Conservation (phyloP, 2,329 filamentous ascomycete species). For the Leptodontidium sp. region DNA sequence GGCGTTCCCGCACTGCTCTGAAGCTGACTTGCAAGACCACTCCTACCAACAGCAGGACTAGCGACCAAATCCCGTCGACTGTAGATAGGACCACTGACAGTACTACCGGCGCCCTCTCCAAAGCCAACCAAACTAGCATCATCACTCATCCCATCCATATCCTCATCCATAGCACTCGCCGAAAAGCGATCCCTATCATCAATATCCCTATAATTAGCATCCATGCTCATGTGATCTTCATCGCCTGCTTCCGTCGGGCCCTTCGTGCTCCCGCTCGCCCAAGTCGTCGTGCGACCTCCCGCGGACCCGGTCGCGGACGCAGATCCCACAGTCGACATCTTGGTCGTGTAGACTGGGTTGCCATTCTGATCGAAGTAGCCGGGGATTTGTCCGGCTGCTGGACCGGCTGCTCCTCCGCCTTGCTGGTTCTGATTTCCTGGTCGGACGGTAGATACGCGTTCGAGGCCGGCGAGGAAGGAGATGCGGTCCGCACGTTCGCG, state of each 20-base stretch:
- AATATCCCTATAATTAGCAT: constrained; percentile 60
- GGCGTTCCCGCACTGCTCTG: constrained; percentile 38
- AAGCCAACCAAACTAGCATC: constrained; percentile 91
- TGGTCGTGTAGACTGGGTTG: constrained; percentile 70
- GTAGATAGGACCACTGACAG: constrained; percentile 81
- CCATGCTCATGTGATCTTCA: constrained; percentile 72
- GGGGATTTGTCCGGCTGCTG: constrained; percentile 52
- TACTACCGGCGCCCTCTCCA: constrained; percentile 88
- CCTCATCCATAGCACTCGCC: constrained; percentile 56
- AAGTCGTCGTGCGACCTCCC: constrained; percentile 67
- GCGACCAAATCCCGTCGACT: constrained; percentile 54
- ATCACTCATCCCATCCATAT: constrained; percentile 74
- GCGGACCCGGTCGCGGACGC: constrained; percentile 87
- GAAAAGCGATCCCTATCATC: constrained; percentile 53
- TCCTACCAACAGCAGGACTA: constrained; percentile 49
- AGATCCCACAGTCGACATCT: constrained; percentile 89
- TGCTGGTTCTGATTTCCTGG: constrained; percentile 47
- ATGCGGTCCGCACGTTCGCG: constrained; percentile 95
- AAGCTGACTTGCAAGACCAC: constrained; percentile 36
- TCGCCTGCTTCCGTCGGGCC: constrained; percentile 63
- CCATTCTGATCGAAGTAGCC: constrained; percentile 85
- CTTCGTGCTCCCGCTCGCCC: constrained; percentile 67
- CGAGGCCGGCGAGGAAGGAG: constrained; percentile 90
- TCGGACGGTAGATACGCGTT: constrained; percentile 82
- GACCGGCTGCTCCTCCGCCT: constrained; percentile 42